Percentiles rank a stretch among this genome's conserved stretches.
These are phyloP conservation scores for Rhynchospora breviuscula DNA, from an alignment of 176 grass and related monocot genomes.

Conservation along the genomic window DNA sequence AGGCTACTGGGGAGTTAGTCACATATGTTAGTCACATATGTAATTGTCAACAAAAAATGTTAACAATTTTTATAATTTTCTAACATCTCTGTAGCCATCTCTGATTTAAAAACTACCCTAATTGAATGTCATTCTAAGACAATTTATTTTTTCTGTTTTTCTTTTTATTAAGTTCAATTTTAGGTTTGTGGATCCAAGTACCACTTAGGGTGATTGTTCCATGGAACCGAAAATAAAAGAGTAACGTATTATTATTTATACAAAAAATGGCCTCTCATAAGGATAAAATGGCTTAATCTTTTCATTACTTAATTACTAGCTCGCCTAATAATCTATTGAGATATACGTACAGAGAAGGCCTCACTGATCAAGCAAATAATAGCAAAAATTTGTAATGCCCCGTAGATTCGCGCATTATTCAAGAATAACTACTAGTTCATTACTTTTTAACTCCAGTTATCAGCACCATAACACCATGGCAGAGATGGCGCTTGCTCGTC, in stretches of 20 bases:
- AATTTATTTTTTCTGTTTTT: background rate
- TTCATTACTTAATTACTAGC: background rate
- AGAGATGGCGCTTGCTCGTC: conserved; percentile 62
- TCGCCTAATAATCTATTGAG: background rate
- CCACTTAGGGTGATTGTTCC: no score
- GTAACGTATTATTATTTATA: background rate
- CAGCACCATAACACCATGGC: conserved; percentile 56
- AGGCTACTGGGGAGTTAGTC: background rate
- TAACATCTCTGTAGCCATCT: no score
- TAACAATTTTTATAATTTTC: no score
- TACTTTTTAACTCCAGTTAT: conserved; percentile 38
- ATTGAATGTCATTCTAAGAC: no score
- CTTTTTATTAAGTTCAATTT: background rate
- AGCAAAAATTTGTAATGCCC: conserved; percentile 41
- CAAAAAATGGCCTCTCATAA: background rate
- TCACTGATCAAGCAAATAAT: conserved; percentile 2
- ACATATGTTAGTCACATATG: no score
- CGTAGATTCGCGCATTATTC: background rate
- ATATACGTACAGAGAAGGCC: background rate
- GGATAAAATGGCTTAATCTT: conserved; percentile 2
- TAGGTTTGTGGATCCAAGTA: background rate
- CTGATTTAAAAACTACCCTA: no score
- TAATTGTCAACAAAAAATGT: no score
- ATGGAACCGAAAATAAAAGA: background rate
- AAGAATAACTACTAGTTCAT: conserved; percentile 6